Percentiles rank a stretch among this genome's conserved stretches.
These are phyloP conservation scores for Tetrapisispora nanseiensis DNA, from an alignment of 805 yeast species.

Conservation along the genomic window DNA sequence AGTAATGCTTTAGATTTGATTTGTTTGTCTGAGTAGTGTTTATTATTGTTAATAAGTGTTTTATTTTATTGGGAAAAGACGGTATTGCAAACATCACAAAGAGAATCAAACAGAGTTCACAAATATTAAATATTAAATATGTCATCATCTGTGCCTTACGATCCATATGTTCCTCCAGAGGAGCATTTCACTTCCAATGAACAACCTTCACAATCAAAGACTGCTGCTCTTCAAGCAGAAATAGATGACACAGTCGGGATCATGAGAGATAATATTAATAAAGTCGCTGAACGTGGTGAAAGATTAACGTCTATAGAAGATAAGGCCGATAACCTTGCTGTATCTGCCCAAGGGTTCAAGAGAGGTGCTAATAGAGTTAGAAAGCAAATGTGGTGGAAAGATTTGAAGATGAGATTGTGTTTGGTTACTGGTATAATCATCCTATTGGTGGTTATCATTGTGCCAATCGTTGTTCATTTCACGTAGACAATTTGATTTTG, in stretches of 20 bases:
- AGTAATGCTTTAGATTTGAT: no score
- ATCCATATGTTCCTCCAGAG: conserved; percentile 66
- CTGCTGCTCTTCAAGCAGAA: conserved; percentile 80
- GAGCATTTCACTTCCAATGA: conserved; percentile 18
- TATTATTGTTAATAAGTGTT: no score
- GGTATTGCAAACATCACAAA: neutral
- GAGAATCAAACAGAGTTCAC: neutral
- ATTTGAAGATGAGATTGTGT: conserved; percentile 90
- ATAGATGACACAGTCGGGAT: conserved; percentile 96
- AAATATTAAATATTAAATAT: conserved; percentile 23
- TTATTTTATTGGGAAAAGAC: neutral
- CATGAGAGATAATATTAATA: conserved; percentile 93
- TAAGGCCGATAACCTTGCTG: conserved; percentile 84
- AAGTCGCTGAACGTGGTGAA: conserved; percentile 88
- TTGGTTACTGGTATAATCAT: conserved; percentile 70
- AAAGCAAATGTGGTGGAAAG: conserved; percentile 98
- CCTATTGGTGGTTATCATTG: conserved; percentile 73
- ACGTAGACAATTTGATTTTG: conserved; percentile 24
- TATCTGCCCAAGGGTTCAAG: conserved; percentile 85
- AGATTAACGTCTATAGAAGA: conserved; percentile 83
- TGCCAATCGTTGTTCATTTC: conserved; percentile 87
- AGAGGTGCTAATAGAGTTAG: conserved; percentile 94
- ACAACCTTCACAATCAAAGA: conserved; percentile 34
- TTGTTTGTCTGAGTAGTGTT: neutral
- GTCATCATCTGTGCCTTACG: conserved; percentile 75